These are phyloP conservation scores for Miscanthus lutarioriparius DNA, from an alignment of 176 grass and related monocot species.

Conservation along the genomic window DNA sequence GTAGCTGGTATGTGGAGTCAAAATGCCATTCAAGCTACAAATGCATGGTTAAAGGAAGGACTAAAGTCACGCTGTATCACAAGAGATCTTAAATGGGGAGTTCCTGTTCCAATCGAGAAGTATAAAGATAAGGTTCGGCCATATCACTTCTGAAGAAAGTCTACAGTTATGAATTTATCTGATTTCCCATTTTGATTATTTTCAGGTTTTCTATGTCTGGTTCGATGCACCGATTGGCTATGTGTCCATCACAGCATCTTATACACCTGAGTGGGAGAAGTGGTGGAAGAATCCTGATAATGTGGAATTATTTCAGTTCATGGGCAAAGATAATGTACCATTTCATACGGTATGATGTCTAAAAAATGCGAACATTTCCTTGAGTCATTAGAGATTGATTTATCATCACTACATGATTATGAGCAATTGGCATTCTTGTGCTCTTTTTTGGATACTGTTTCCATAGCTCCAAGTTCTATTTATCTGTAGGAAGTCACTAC, in stretches of 20 bases:
- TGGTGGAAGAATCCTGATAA: conserved; percentile 99
- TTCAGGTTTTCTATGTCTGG: conserved; percentile 99
- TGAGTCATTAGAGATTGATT: conserved; percentile 2
- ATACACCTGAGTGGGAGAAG: conserved; percentile 97
- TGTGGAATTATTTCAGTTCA: conserved; percentile 96
- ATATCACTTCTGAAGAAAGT: neutral
- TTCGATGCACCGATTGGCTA: conserved; percentile 99
- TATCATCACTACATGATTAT: neutral
- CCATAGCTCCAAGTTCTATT: neutral
- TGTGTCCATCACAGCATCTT: conserved; percentile 90
- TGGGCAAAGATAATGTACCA: conserved; percentile 99
- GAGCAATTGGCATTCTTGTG: neutral
- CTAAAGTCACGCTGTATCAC: conserved; percentile 90
- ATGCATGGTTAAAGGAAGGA: conserved; percentile 98
- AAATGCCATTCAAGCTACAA: conserved; percentile 96
- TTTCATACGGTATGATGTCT: conserved; percentile 88
- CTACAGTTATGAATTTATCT: conserved; percentile 12
- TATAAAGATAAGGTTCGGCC: conserved; percentile 86
- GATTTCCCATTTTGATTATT: conserved; percentile 20
- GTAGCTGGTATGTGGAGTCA: conserved; percentile 94
- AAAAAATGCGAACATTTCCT: conserved; percentile 6
- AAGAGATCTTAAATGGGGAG: conserved; percentile 99
- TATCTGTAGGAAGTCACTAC: neutral
- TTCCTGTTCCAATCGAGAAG: conserved; percentile 90
- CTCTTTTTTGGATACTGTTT: neutral